Evolutionary conservation across 352 stramenopile genomes (phyloP).

Genomic region (Phytophthora multivora): DNA sequence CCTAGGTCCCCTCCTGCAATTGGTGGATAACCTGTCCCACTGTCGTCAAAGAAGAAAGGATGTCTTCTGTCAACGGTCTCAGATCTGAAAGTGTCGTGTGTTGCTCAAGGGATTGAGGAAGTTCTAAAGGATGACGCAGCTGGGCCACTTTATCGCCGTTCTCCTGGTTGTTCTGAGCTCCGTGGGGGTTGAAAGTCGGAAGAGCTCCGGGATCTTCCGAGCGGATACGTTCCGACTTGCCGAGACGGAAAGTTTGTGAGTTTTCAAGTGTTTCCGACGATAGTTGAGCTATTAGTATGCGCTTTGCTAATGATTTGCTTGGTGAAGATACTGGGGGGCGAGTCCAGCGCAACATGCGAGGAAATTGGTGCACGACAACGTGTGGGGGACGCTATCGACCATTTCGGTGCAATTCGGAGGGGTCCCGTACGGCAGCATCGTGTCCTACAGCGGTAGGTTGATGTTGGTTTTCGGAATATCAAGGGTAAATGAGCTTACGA

Average conservation of each 20-base stretch:
- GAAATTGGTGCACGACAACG: slow-evolving; percentile 67
- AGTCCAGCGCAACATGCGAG: slow-evolving; percentile 52
- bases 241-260: slow-evolving; percentile 18
- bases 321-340: slow-evolving; percentile 17
- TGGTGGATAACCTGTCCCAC: slow-evolving; percentile 18
- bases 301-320: not conserved
- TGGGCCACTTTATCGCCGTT: slow-evolving; percentile 9
- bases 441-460: slow-evolving; percentile 72
- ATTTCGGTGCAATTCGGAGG: slow-evolving; percentile 64
- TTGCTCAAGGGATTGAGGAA: slow-evolving; percentile 5
- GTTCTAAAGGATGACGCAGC: slow-evolving; percentile 15
- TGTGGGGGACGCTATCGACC: slow-evolving; percentile 69
- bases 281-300: no score
- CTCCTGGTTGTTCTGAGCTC: slow-evolving; percentile 20
- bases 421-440: slow-evolving; percentile 54
- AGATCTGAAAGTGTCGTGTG: slow-evolving; percentile 22
- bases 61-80: not conserved
- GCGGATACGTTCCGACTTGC: slow-evolving; percentile 26
- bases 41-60: not conserved
- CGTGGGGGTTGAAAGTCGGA: slow-evolving; percentile 16
- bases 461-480: not conserved
- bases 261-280: not conserved
- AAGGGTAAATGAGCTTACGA: not conserved
- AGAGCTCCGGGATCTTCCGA: slow-evolving; percentile 12
- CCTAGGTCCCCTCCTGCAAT: not conserved